These are phyloP conservation scores for Aspergillus calidoustus DNA, from an alignment of 2,329 filamentous ascomycete species.

Conservation along the genomic window DNA sequence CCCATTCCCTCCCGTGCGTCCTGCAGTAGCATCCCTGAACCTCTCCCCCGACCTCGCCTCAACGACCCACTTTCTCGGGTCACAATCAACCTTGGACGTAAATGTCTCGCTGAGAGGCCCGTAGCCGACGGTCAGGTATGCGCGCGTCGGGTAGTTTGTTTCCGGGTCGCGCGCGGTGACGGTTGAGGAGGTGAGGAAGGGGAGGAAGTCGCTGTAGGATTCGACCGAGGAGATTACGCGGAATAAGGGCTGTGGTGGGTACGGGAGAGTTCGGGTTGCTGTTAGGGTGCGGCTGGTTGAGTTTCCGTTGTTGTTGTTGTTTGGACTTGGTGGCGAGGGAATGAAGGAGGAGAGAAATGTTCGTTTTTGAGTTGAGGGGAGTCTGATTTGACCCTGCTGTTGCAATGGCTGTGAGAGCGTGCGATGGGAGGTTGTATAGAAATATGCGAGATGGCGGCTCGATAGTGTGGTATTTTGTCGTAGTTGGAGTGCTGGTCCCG, in stretches of 20 bases:
- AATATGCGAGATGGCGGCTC: neutral
- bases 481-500: neutral
- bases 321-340: slow-evolving; percentile 33
- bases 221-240: slow-evolving; percentile 85
- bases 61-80: slow-evolving; percentile 68
- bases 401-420: neutral
- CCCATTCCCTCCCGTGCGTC: neutral
- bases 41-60: slow-evolving; percentile 66
- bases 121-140: slow-evolving; percentile 83
- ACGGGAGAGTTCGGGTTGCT: slow-evolving; percentile 77
- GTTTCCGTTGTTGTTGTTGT: slow-evolving; percentile 25
- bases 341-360: slow-evolving; percentile 35
- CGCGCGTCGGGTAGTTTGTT: slow-evolving; percentile 66
- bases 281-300: slow-evolving; percentile 68
- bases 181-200: slow-evolving; percentile 78
- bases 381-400: neutral
- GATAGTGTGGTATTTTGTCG: neutral
- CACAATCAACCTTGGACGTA: slow-evolving; percentile 77
- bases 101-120: slow-evolving; percentile 83
- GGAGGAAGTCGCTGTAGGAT: slow-evolving; percentile 84
- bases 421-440: neutral
- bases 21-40: slow-evolving; percentile 38
- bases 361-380: slow-evolving; percentile 18
- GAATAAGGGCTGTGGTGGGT: slow-evolving; percentile 74
- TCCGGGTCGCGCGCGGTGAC: slow-evolving; percentile 73